Evolutionary conservation across 2,329 filamentous ascomycete genomes (phyloP).

Genomic region (Teratosphaeria destructans): DNA sequence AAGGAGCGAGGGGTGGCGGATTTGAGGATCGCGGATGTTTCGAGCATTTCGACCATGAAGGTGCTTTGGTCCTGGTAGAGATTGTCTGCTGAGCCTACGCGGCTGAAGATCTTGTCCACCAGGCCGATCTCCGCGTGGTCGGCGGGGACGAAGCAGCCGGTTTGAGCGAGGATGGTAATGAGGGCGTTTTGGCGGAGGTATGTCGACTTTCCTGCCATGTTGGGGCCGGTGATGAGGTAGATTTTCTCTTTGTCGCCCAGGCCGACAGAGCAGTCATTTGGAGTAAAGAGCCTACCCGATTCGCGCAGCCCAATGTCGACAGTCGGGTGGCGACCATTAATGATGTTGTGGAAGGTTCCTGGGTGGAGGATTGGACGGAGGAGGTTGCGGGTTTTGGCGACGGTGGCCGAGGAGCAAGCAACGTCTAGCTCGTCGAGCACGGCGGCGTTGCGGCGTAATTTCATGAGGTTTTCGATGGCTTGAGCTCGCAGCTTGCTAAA

Average conservation of each 20-base stretch:
- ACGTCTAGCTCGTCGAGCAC: slow-evolving; percentile 92
- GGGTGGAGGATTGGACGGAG: slow-evolving; percentile 62
- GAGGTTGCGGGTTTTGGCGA: slow-evolving; percentile 65
- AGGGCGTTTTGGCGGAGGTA: slow-evolving; percentile 93
- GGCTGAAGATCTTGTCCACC: slow-evolving; percentile 92
- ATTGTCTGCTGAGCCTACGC: slow-evolving; percentile 80
- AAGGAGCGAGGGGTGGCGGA: slow-evolving; percentile 76
- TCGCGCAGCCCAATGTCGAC: slow-evolving; percentile 74
- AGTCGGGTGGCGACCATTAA: slow-evolving; percentile 83
- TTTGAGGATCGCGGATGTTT: slow-evolving; percentile 82
- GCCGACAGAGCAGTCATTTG: slow-evolving; percentile 69
- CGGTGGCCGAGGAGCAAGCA: slow-evolving; percentile 68
- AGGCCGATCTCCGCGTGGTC: slow-evolving; percentile 75
- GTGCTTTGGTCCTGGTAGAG: slow-evolving; percentile 92
- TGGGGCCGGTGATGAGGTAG: slow-evolving; percentile 67
- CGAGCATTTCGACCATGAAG: slow-evolving; percentile 99
- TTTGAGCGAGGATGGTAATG: slow-evolving; percentile 85
- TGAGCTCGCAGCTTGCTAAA: slow-evolving; percentile 63
- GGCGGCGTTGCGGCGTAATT: slow-evolving; percentile 77
- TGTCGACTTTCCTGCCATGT: slow-evolving; percentile 97
- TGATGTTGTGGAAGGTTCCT: slow-evolving; percentile 56
- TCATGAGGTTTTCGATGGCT: slow-evolving; percentile 73
- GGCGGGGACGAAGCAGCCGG: slow-evolving; percentile 86
- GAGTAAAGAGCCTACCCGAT: slow-evolving; percentile 70
- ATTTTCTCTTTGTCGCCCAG: slow-evolving; percentile 60